Evolutionary conservation across 495 filamentous ascomycete genomes (phyloP).

Genomic region (Talaromyces nanjingensis): DNA sequence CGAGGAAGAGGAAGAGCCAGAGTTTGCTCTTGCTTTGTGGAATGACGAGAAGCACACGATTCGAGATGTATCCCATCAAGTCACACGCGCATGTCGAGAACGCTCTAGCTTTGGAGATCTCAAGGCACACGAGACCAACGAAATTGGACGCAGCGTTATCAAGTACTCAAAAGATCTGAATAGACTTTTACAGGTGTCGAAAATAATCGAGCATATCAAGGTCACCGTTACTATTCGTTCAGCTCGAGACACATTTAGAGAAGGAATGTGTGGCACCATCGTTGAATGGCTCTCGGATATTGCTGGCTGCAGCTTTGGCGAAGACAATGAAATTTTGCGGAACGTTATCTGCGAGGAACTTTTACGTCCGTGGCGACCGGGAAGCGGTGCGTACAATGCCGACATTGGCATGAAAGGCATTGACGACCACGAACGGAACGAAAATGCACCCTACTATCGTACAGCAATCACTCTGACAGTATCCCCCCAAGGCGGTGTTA

Average conservation of each 20-base stretch:
- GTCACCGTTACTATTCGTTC: constrained; percentile 94
- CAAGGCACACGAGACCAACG: constrained; percentile 82
- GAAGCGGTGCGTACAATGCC: constrained; percentile 77
- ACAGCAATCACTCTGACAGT: constrained; percentile 31
- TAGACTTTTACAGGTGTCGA: constrained; percentile 65
- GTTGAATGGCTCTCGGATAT: constrained; percentile 95
- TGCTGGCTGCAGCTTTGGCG: constrained; percentile 76
- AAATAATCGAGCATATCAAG: constrained; percentile 88
- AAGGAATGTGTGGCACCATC: constrained; percentile 98
- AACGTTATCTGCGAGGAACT: constrained; percentile 84
- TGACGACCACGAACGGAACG: constrained; percentile 70
- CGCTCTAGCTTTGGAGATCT: constrained; percentile 57
- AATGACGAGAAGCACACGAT: constrained; percentile 99
- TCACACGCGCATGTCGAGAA: constrained; percentile 80
- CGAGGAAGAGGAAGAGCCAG: constrained; percentile 47
- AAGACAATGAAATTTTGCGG: constrained; percentile 71
- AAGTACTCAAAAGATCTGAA: constrained; percentile 65
- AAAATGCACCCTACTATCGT: constrained; percentile 22
- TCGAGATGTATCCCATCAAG: constrained; percentile 80
- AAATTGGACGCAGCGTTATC: constrained; percentile 77
- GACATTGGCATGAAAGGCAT: constrained; percentile 80
- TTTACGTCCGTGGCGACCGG: constrained; percentile 75
- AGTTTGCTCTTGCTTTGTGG: constrained; percentile 88
- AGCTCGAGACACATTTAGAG: constrained; percentile 86
- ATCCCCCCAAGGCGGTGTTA: constrained; percentile 31